A percentile compares a stretch with the other conserved stretches of the same genome.
These are phyloP conservation scores for Sarocladium strictum DNA, from an alignment of 2,329 filamentous ascomycete species.

Conservation along the genomic window DNA sequence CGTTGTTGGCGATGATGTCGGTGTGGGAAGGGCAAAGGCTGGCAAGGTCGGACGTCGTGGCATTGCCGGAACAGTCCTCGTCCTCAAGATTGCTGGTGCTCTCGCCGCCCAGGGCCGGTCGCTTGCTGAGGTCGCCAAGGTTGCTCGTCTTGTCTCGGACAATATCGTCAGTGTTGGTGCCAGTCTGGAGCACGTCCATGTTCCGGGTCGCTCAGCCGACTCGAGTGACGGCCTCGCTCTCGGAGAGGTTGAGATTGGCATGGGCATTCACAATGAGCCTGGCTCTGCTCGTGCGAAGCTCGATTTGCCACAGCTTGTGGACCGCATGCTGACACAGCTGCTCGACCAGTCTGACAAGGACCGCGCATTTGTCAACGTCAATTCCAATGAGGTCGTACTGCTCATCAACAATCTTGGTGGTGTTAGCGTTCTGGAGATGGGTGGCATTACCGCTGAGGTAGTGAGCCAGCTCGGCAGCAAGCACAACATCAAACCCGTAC, in stretches of 20 bases:
- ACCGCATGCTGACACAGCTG: constrained; percentile 64
- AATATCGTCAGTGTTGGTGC: constrained; percentile 84
- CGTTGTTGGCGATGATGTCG: constrained; percentile 86
- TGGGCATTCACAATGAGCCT: constrained; percentile 73
- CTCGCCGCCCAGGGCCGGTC: constrained; percentile 64
- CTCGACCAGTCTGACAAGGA: constrained; percentile 61
- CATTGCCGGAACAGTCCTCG: constrained; percentile 84
- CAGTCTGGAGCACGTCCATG: constrained; percentile 85
- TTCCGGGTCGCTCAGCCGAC: constrained; percentile 65
- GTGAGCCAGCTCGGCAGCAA: constrained; percentile 52
- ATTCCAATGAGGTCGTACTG: constrained; percentile 58
- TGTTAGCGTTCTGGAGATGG: constrained; percentile 65
- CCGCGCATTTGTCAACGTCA: constrained; percentile 62
- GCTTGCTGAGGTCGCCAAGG: constrained; percentile 64
- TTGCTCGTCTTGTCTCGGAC: constrained; percentile 64
- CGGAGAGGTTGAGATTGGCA: constrained; percentile 60
- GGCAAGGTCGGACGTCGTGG: constrained; percentile 92
- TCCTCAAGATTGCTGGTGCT: constrained; percentile 86
- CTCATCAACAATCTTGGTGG: constrained; percentile 73
- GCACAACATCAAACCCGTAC: constrained; percentile 55
- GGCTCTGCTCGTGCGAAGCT: constrained; percentile 47
- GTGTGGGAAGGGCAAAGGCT: constrained; percentile 72
- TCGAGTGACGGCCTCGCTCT: constrained; percentile 50
- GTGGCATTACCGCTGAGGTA: constrained; percentile 65
- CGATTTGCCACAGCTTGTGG: constrained; percentile 48